Base-by-base conservation (phyloP, 768 basidiomycete species). In the Leccinum subtestaceum region DNA sequence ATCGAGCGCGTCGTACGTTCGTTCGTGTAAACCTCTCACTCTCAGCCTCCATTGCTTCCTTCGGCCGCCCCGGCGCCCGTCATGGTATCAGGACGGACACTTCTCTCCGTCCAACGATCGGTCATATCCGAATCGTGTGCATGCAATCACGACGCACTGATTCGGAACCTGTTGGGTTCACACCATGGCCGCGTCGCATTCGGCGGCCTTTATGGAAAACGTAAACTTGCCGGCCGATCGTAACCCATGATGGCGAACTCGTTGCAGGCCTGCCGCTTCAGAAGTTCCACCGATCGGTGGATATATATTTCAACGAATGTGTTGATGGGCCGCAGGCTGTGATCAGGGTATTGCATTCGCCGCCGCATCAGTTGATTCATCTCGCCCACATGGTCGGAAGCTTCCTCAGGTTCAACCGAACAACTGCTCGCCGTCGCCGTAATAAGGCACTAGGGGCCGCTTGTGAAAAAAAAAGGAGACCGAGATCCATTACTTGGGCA, bases 401-500 rank as follows among this genome's bases (percentile, higher is more conserved):
- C n/a, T 43, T 43, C n/a, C n/a, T 43, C 9, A 9, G 32, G 11
- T 32, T 32, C 32, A 43, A 19, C 40, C 40, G n/a, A 43, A 43
- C n/a, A 19, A n/a, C 17, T 43, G 21, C 46, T 25, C 29, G n/a
- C 27, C 49, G 23, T 29, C 3, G 23, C 27, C 47, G 17, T 15
- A 12, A 6, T 4, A 45, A 45, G n/a, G 29, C 49, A 11, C 27
- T 9, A 21, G 21, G 17, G 17, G 10, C 11, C 10, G 31, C 31
- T 10, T 7, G 48, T 29, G 9, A 3, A 29, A 29, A 29, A 29
- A 21, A 15, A 51, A 36, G 9, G 34, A 31, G 10, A 21, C 23
- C 21, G 43, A 40, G 29, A 50, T 36, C 56, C 48, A 70, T 69
- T 71, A 69, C 17, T 52, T 64, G 53, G 21, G 49, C 50, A 34